These are phyloP conservation scores for Alternaria arborescens DNA, from an alignment of 2,329 filamentous ascomycete species.

Conservation along the genomic window DNA sequence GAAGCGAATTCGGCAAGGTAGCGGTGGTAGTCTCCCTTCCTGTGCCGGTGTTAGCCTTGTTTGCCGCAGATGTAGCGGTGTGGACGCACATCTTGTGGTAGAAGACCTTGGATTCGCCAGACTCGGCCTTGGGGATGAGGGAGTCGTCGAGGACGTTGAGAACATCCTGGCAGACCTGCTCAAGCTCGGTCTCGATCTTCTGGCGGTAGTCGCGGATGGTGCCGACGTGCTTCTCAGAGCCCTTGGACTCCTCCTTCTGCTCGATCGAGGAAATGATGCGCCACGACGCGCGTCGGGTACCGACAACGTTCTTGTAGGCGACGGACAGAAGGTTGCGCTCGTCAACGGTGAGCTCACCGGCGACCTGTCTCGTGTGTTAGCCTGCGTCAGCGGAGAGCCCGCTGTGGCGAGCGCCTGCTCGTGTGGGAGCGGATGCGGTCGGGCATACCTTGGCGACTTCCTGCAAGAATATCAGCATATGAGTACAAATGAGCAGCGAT, in stretches of 20 bases:
- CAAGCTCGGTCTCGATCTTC: conserved; percentile 97
- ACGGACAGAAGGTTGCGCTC: conserved; percentile 94
- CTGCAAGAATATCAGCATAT: conserved; percentile 58
- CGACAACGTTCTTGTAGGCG: conserved; percentile 99
- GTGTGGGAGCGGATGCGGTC: conserved; percentile 30
- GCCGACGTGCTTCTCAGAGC: conserved; percentile 89
- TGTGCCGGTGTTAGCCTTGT: conserved; percentile 52
- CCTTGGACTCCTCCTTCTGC: conserved; percentile 99
- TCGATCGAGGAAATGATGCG: conserved; percentile 99
- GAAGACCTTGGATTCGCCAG: conserved; percentile 99
- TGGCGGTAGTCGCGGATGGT: conserved; percentile 97
- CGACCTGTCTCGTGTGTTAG: conserved; percentile 59
- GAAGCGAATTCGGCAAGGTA: conserved; percentile 94
- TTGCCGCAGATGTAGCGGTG: conserved; percentile 10
- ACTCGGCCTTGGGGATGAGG: conserved; percentile 94
- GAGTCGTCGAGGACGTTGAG: conserved; percentile 92
- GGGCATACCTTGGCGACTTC: conserved; percentile 88
- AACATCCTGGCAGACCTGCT: conserved; percentile 98
- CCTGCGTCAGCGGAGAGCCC: conserved; percentile 15
- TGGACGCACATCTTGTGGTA: conserved; percentile 97
- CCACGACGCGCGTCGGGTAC: conserved; percentile 97
- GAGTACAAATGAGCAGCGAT: conserved; percentile 5
- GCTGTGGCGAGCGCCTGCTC: conserved; percentile 29
- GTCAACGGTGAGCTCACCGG: conserved; percentile 73
- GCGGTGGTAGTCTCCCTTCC: conserved; percentile 97